Base-by-base conservation (phyloP, 2,329 filamentous ascomycete genomes). In the Aspergillus awamori region DNA sequence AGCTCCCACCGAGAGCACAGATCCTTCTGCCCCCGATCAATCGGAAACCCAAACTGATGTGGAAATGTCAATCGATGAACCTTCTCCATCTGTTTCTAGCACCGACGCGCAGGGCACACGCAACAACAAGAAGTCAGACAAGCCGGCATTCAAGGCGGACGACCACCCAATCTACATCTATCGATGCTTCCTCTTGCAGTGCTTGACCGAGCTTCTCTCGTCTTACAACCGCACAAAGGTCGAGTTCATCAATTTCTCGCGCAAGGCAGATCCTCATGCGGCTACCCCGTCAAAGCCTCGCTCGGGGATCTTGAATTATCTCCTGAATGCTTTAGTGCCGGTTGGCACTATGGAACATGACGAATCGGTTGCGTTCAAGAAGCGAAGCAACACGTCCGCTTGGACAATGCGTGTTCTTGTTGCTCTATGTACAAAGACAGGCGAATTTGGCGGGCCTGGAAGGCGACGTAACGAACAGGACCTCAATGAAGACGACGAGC, bases 211-310 rank as follows among this genome's bases (percentile, higher is more conserved):
- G 76, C 85, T 99, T 13, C 82, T 99, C 13, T 88, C 91, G 60
- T 96, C 90, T 71, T 99, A 98, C 79, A 97, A 93, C 68, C 88
- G 93, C 57, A 92, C 93, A 8, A 99, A 99, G 82, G 87, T 99
- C 47, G 96, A 99, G 74, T 98, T 99, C 74, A 97, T 99, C 81
- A 98, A 97, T 76, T 99, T 97, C 80, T 98, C 96, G 67, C 89
- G 94, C 63, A 97, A 93, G 72, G 89, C 92, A 6, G 92, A 94
- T 51, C 85, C 92, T 48, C 89, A 92, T 68, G 89, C 89, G 10
- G 88, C 87, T 57, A 98, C 95, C 1, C 95, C 95, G 5, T 93
- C 96, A 15, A 98, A 98, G 77, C 95, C 95, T 59, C 88, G 95
- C 43, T 93, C 94, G 10, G 93, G 91, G 64, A 90, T 98, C 47